These are phyloP conservation scores for Alternaria infectoria DNA, from an alignment of 2,329 filamentous ascomycete genomes.

Conservation along the genomic window DNA sequence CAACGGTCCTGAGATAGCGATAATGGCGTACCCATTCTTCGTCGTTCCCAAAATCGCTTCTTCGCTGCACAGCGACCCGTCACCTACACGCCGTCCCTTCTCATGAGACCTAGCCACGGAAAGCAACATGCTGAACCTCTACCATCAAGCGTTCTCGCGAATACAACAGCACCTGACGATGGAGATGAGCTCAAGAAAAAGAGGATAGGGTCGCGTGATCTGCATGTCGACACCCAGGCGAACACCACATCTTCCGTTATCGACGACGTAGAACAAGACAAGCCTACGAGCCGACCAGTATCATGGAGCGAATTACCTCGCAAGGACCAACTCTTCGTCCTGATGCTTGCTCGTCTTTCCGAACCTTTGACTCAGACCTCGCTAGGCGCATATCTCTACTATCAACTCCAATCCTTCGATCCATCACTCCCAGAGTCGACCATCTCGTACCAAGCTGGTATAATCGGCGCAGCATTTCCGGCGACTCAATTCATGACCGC, in stretches of 20 bases:
- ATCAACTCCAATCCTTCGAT: slow-evolving; percentile 83
- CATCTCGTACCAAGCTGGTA: slow-evolving; percentile 77
- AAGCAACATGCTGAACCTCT: no score
- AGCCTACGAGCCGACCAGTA: slow-evolving; percentile 55
- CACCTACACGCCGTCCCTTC: not conserved
- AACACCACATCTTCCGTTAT: slow-evolving; percentile 21
- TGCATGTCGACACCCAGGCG: slow-evolving; percentile 30
- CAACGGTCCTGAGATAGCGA: not conserved
- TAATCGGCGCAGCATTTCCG: slow-evolving; percentile 80
- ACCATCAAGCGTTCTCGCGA: not conserved
- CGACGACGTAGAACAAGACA: slow-evolving; percentile 31
- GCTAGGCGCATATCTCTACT: slow-evolving; percentile 76
- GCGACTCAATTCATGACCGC: slow-evolving; percentile 83
- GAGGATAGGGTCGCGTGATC: slow-evolving; percentile 12
- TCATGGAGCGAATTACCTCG: slow-evolving; percentile 76
- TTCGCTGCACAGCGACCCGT: not conserved
- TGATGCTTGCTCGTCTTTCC: slow-evolving; percentile 78
- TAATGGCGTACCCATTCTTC: not conserved
- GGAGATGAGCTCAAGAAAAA: not conserved
- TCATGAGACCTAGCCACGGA: not conserved
- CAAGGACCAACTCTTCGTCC: slow-evolving; percentile 77
- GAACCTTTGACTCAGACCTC: slow-evolving; percentile 80
- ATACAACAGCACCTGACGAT: not conserved
- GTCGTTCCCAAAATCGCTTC: not conserved
- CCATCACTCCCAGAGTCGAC: slow-evolving; percentile 62